A percentile compares a stretch with the other conserved stretches of the same genome.
Evolutionary conservation across 2,329 filamentous ascomycete genomes (phyloP).

Genomic region (Pyrenochaeta sp.): DNA sequence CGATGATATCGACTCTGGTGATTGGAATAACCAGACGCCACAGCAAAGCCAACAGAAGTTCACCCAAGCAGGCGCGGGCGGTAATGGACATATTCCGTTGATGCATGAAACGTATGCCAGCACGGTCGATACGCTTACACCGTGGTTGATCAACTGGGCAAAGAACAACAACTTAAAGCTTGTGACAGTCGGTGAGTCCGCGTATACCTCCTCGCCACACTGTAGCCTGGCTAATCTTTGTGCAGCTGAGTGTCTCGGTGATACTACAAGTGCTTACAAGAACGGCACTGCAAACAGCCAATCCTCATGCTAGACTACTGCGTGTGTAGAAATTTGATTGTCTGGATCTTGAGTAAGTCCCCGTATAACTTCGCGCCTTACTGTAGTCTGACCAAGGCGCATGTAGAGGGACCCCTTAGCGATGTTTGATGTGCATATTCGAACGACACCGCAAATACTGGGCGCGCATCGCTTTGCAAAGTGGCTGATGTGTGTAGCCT

Average conservation of each 20-base stretch:
- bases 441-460: too few relatives aligned
- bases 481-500: not conserved
- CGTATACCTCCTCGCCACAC: not conserved
- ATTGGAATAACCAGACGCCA: conserved; percentile 46
- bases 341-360: too few relatives aligned
- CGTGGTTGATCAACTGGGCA: conserved; percentile 50
- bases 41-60: conserved; percentile 46
- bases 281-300: not conserved
- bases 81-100: conserved; percentile 47
- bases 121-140: conserved; percentile 45
- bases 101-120: conserved; percentile 48
- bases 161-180: conserved; percentile 47
- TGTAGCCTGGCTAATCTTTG: conserved; percentile 14
- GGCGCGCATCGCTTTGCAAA: not conserved
- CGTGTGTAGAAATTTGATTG: too few relatives aligned
- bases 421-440: too few relatives aligned
- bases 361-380: too few relatives aligned
- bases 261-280: conserved; percentile 36
- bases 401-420: too few relatives aligned
- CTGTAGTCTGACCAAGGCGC: too few relatives aligned
- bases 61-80: conserved; percentile 40
- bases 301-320: too few relatives aligned
- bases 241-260: conserved; percentile 44
- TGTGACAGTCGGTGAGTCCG: conserved; percentile 45
- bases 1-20: conserved; percentile 43